Percentiles rank a stretch among this genome's conserved stretches.
Evolutionary conservation across 768 basidiomycete species (phyloP).

Genomic region (Leccinum olivaceopallidum): DNA sequence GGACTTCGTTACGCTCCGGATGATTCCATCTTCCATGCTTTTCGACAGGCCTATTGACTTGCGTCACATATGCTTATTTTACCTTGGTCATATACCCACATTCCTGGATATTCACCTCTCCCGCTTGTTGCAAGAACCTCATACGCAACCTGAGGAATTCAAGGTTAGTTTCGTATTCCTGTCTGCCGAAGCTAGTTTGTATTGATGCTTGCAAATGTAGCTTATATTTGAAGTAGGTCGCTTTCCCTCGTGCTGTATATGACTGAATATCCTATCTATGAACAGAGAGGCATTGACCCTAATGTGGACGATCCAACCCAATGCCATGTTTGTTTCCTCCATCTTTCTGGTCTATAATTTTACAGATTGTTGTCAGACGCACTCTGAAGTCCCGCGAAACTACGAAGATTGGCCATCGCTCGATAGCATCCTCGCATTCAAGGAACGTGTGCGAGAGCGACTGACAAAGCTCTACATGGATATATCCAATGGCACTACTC

Average conservation of each 20-base stretch:
- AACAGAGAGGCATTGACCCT: conserved; percentile 92
- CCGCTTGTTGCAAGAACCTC: conserved; percentile 66
- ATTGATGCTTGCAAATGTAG: conserved; percentile 34
- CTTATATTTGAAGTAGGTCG: conserved; percentile 70
- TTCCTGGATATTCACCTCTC: conserved; percentile 93
- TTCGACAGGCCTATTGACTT: conserved; percentile 91
- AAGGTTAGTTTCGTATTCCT: conserved; percentile 45
- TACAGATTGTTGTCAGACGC: conserved; percentile 52
- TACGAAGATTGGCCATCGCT: conserved; percentile 89
- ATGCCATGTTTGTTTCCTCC: conserved; percentile 65
- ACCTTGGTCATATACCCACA: conserved; percentile 90
- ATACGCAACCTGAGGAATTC: conserved; percentile 83
- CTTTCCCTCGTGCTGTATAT: neutral
- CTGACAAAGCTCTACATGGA: conserved; percentile 73
- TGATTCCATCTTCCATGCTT: conserved; percentile 88
- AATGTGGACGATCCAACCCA: conserved; percentile 86
- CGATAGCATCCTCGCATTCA: conserved; percentile 70
- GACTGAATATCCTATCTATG: conserved; percentile 14
- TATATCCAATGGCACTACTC: conserved; percentile 49
- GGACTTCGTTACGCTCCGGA: conserved; percentile 80
- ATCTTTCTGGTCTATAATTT: neutral
- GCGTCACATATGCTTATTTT: conserved; percentile 96
- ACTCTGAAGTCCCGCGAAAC: conserved; percentile 81
- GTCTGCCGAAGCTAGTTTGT: conserved; percentile 7
- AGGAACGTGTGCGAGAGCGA: conserved; percentile 73